phyloP scores from a whole-genome alignment of 1,284 basidiomycete genomes.

The Ustilago lituana region DNA sequence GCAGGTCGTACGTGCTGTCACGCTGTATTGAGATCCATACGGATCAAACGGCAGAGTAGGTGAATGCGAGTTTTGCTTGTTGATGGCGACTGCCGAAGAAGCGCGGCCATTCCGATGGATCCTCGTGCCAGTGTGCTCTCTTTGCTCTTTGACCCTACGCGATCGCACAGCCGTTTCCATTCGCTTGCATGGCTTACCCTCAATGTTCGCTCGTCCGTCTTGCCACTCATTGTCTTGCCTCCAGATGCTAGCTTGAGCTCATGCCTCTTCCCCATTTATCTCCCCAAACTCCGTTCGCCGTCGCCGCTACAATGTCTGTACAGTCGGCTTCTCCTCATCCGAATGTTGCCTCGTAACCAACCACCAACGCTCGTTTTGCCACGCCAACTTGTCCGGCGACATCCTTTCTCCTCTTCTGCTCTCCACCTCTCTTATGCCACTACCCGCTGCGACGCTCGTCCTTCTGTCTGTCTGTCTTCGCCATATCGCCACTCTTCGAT shows the following conservation, averaged over 20 bases:
- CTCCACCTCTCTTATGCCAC: no score
- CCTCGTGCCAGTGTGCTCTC: constrained; percentile 1
- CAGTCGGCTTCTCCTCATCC: constrained; percentile 1
- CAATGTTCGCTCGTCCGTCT: neutral
- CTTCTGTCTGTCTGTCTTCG: no score
- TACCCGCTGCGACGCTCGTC: no score
- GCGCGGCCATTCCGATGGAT: constrained; percentile 16
- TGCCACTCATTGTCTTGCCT: neutral
- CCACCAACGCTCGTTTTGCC: neutral
- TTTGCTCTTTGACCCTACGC: no score
- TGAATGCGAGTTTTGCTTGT: neutral
- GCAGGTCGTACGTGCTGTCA: no score
- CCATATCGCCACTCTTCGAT: no score
- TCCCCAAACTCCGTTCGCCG: neutral
- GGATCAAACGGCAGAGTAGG: neutral
- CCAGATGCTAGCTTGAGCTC: neutral
- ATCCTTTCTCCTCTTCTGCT: neutral
- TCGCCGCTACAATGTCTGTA: neutral
- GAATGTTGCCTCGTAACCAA: neutral
- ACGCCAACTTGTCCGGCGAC: neutral
- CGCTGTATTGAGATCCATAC: no score
- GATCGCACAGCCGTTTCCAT: constrained; percentile 26
- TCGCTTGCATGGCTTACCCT: neutral
- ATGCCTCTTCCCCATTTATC: neutral
- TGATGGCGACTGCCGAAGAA: constrained; percentile 10